A percentile compares a stretch with the other conserved stretches of the same genome.
phyloP scores from a whole-genome alignment of 2,329 filamentous ascomycete species.

The Ceratocystis diversiconidia region DNA sequence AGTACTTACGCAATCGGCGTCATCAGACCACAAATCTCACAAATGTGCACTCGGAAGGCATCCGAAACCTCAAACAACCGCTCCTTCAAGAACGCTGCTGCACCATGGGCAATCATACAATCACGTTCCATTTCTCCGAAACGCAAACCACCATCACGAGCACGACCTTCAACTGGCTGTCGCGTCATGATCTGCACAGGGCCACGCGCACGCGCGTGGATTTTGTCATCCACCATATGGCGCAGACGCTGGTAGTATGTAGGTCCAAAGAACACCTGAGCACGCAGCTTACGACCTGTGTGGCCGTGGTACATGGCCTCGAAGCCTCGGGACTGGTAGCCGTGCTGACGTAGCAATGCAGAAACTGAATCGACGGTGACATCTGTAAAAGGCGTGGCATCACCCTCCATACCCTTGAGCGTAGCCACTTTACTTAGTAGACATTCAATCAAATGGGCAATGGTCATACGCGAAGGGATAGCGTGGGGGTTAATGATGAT shows the following conservation, averaged over 20 bases:
- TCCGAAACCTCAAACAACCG: slow-evolving; percentile 93
- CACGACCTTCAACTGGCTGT: slow-evolving; percentile 96
- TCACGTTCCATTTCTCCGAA: slow-evolving; percentile 99
- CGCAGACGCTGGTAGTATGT: slow-evolving; percentile 98
- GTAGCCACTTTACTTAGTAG: slow-evolving; percentile 91
- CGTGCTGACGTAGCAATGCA: slow-evolving; percentile 68
- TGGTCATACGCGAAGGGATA: slow-evolving; percentile 99
- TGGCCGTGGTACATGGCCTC: slow-evolving; percentile 99
- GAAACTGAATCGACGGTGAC: slow-evolving; percentile 93
- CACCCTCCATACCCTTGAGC: slow-evolving; percentile 85
- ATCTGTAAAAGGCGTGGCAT: slow-evolving; percentile 94
- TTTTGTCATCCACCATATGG: slow-evolving; percentile 99
- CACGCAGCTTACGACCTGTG: slow-evolving; percentile 82
- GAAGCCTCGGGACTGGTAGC: slow-evolving; percentile 93
- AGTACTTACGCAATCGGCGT: slow-evolving; percentile 88
- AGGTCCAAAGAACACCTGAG: slow-evolving; percentile 91
- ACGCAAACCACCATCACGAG: slow-evolving; percentile 89
- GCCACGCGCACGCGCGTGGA: slow-evolving; percentile 93
- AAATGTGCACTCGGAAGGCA: slow-evolving; percentile 94
- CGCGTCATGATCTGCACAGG: slow-evolving; percentile 94
- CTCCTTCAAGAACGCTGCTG: slow-evolving; percentile 93
- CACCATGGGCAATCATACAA: slow-evolving; percentile 99
- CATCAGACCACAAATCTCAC: slow-evolving; percentile 97
- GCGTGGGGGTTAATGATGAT: slow-evolving; percentile 99
- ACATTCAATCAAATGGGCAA: slow-evolving; percentile 99